Conservation (phyloP, 768 basidiomycete genomes). For the Leucogyrophana mollusca region DNA sequence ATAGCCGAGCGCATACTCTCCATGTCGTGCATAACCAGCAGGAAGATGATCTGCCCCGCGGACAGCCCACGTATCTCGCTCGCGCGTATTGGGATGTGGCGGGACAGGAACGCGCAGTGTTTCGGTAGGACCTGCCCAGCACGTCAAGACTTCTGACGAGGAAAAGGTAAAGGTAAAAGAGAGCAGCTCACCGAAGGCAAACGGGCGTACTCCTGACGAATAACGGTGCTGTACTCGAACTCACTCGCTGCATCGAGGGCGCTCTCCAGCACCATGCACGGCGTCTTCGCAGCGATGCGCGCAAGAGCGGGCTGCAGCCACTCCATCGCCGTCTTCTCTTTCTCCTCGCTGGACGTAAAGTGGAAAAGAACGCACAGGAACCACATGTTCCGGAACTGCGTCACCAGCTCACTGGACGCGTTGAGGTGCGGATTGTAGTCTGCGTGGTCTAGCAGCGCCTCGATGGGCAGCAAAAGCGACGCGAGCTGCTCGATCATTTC, state of each 20-base stretch:
- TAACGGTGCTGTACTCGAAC: conserved; percentile 88
- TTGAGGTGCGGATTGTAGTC: conserved; percentile 62
- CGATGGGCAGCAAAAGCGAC: conserved; percentile 87
- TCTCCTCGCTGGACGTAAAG: conserved; percentile 54
- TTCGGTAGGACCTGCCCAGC: conserved; percentile 61
- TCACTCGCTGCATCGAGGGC: conserved; percentile 84
- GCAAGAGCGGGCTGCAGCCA: conserved; percentile 68
- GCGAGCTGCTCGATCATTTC: conserved; percentile 86
- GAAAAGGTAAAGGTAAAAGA: background rate
- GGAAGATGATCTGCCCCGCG: conserved; percentile 81
- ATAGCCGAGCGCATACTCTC: conserved; percentile 82
- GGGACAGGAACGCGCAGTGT: conserved; percentile 63
- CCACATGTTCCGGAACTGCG: conserved; percentile 92
- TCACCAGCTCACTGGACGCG: conserved; percentile 58
- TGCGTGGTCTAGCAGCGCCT: conserved; percentile 73
- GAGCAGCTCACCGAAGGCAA: conserved; percentile 47
- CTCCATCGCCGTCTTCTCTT: conserved; percentile 65
- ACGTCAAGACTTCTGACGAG: too few species aligned
- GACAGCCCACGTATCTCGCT: conserved; percentile 74
- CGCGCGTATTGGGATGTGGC: conserved; percentile 61
- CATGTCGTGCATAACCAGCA: conserved; percentile 83
- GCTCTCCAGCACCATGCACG: conserved; percentile 78
- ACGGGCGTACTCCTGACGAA: conserved; percentile 81
- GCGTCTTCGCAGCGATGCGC: conserved; percentile 84
- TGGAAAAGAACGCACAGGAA: conserved; percentile 87